These are phyloP conservation scores for Uronychia setigera DNA, from an alignment of 73 alveolate species.

Conservation along the genomic window DNA sequence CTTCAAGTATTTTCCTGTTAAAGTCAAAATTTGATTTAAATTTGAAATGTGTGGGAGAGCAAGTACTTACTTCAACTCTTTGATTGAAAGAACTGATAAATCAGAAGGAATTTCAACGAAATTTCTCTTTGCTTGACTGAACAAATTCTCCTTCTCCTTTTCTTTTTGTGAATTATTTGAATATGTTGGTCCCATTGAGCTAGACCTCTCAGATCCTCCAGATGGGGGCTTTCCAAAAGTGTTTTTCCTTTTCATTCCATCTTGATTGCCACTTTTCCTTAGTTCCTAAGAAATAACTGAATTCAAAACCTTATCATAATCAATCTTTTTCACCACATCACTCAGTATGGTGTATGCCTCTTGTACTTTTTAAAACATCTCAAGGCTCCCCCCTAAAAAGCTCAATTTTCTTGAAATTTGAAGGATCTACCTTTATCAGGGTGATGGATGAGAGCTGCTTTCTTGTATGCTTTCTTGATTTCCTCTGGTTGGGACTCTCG, in stretches of 20 bases:
- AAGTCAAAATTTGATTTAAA: too few relatives aligned
- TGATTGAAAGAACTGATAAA: slow-evolving; percentile 62
- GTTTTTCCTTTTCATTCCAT: slow-evolving; percentile 52
- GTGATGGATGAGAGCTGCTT: slow-evolving; percentile 73
- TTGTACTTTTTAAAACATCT: slow-evolving; percentile 68
- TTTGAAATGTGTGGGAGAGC: background rate
- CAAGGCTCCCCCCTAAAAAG: slow-evolving; percentile 66
- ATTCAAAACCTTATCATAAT: slow-evolving; percentile 58
- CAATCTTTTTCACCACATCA: slow-evolving; percentile 68
- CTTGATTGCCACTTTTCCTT: slow-evolving; percentile 55
- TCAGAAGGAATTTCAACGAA: slow-evolving; percentile 75
- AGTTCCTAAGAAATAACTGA: slow-evolving; percentile 17
- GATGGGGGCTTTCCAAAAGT: slow-evolving; percentile 10
- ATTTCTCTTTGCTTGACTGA: slow-evolving; percentile 7
- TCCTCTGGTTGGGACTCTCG: slow-evolving; percentile 58
- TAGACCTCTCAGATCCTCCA: background rate
- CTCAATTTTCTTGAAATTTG: too few relatives aligned
- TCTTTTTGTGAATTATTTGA: background rate
- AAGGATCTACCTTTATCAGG: slow-evolving; percentile 79
- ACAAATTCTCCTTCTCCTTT: too few relatives aligned
- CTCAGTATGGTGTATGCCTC: slow-evolving; percentile 71
- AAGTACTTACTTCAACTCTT: slow-evolving; percentile 72
- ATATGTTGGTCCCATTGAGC: background rate
- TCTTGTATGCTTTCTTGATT: slow-evolving; percentile 78
- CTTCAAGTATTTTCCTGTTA: slow-evolving; percentile 45